Conservation (phyloP, 805 yeast species). For the Saccharomycopsis javanensis region DNA sequence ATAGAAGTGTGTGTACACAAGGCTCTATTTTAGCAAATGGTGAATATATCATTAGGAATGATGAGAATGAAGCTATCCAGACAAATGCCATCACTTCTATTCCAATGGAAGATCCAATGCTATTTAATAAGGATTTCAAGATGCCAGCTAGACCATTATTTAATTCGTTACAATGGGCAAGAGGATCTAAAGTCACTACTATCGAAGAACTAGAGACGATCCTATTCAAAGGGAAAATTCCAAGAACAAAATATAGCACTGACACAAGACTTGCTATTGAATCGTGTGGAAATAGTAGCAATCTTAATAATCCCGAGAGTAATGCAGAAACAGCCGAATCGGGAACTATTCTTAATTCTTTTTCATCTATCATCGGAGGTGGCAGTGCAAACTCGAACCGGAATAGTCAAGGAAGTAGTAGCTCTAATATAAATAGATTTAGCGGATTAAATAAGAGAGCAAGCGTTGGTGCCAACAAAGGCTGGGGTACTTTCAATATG, state of each 20-base stretch:
- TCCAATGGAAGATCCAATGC: slow-evolving; percentile 34
- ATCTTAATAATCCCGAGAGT: slow-evolving; percentile 18
- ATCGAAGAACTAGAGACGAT: slow-evolving; percentile 47
- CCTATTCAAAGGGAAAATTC: slow-evolving; percentile 67
- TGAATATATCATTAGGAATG: slow-evolving; percentile 47
- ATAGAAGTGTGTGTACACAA: slow-evolving; percentile 32
- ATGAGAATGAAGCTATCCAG: slow-evolving; percentile 41
- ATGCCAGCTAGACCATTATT: slow-evolving; percentile 76
- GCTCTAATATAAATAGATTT: background rate
- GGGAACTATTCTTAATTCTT: background rate
- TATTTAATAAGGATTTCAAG: slow-evolving; percentile 59
- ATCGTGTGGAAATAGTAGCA: slow-evolving; percentile 26
- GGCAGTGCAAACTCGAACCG: background rate
- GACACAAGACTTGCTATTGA: slow-evolving; percentile 52
- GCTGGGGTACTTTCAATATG: slow-evolving; percentile 31
- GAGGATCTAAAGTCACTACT: slow-evolving; percentile 58
- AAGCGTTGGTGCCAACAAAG: slow-evolving; percentile 20
- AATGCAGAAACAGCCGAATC: slow-evolving; percentile 10
- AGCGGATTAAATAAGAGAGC: slow-evolving; percentile 16
- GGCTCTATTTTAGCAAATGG: slow-evolving; percentile 48
- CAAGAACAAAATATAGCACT: slow-evolving; percentile 39
- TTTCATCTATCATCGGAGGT: background rate
- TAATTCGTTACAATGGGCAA: slow-evolving; percentile 76
- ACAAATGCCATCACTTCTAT: slow-evolving; percentile 19
- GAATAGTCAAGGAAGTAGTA: background rate